These are phyloP conservation scores for Lanmaoa rubissima DNA, from an alignment of 768 basidiomycete genomes.

Conservation along the genomic window DNA sequence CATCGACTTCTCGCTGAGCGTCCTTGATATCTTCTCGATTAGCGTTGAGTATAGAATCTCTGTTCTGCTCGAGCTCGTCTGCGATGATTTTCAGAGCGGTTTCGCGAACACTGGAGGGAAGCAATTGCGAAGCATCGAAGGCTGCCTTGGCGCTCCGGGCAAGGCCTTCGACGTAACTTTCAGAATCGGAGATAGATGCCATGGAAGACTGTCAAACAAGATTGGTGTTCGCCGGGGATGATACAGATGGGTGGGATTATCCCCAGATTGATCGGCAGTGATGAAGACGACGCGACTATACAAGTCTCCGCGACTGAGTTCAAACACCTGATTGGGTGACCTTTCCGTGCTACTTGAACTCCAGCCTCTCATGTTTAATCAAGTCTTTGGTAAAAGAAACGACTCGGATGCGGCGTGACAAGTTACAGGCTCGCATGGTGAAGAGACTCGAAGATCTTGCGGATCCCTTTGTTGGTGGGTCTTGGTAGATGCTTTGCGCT, in stretches of 20 bases:
- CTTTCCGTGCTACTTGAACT: no score
- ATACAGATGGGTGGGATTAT: no score
- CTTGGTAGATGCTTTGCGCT: background rate
- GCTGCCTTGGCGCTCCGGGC: slow-evolving; percentile 79
- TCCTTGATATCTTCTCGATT: slow-evolving; percentile 83
- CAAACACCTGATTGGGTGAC: no score
- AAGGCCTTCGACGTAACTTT: slow-evolving; percentile 48
- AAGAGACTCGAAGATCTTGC: background rate
- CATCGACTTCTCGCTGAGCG: slow-evolving; percentile 72
- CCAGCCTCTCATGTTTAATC: no score
- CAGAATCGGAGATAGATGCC: slow-evolving; percentile 10
- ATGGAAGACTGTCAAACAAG: slow-evolving; percentile 1
- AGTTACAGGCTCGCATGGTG: background rate
- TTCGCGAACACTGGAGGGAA: slow-evolving; percentile 65
- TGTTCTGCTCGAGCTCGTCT: slow-evolving; percentile 60
- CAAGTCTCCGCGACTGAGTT: no score
- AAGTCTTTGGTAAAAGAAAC: no score
- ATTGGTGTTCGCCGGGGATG: background rate
- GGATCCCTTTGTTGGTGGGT: background rate
- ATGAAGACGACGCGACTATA: background rate
- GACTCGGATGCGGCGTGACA: no score
- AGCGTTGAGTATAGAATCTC: slow-evolving; percentile 70
- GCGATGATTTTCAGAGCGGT: slow-evolving; percentile 70
- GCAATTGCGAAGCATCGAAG: slow-evolving; percentile 84
- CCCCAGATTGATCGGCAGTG: background rate